Base-by-base conservation (phyloP, 2,329 filamentous ascomycete genomes). In the Hypoxylon sp. region DNA sequence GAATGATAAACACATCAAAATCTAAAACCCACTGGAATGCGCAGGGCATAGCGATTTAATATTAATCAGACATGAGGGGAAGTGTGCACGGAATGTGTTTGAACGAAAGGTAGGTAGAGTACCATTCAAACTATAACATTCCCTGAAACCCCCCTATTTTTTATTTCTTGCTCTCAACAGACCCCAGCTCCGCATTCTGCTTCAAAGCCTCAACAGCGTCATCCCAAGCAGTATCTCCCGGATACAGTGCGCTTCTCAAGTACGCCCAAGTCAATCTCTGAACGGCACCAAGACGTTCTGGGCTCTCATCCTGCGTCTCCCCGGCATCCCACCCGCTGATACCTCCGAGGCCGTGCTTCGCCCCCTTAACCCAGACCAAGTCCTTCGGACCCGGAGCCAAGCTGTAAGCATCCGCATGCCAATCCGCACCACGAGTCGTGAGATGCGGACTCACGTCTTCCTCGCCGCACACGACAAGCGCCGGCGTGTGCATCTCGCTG, bases 251-350 rank as follows among this genome's bases (percentile, higher is more conserved):
- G 38, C 66, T 72, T 49, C 60, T 60, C 29, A 75, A 47, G 47
- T 73, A 75, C 2, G 73, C 72, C 65, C 65, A 69, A 2, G 69
- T 69, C 65, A 74, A 60, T 35, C 71, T 61, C 56, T 71, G 70
- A 17, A 73, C 70, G 1, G 64, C 40, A 0, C 47, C 68, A 40
- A 74, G 60, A 20, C 63, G 50, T 54, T 73, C 67, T 0, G 67
- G 65, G 29, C 67, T 67, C 60, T 72, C 70, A 42, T 74, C 71
- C 31, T 57, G 29, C 1, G 65, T 66, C 59, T 73, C 71, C 3
- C 16, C 54, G 3, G 67, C 61, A 50, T 75, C 72, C 67, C 67
- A 73, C 1, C 71, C 70, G 12, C 63, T 64, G 8, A 76, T 64
- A 1, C 73, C 73, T 2, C 73, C 73, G 16, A 76, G 63, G 2